Percentiles rank a stretch among this genome's conserved stretches.
Evolutionary conservation across 352 stramenopile genomes (phyloP).

Genomic region (Phytophthora idaei): DNA sequence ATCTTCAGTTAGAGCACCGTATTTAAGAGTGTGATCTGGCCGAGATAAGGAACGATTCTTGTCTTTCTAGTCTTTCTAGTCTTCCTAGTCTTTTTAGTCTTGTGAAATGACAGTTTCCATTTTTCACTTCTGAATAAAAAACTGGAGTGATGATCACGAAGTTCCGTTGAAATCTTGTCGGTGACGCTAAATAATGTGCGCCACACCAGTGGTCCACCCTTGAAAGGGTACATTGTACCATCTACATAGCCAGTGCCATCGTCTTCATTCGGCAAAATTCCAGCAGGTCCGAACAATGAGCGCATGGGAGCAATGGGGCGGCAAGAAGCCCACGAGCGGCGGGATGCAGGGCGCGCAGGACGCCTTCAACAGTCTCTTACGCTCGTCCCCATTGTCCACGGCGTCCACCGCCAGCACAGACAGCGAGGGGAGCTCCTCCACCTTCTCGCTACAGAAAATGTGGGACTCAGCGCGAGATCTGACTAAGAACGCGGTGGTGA

Average conservation of each 20-base stretch:
- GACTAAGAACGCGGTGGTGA: constrained; percentile 47
- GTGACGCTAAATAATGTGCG: neutral
- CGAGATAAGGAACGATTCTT: constrained; percentile 26
- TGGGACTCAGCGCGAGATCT: constrained; percentile 69
- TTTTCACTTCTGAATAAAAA: neutral
- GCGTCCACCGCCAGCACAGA: constrained; percentile 42
- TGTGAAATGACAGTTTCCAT: neutral
- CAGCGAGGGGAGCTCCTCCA: constrained; percentile 15
- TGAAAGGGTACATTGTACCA: constrained; percentile 12
- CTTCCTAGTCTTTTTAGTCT: no score
- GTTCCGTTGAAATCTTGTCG: neutral
- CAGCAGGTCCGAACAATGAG: constrained; percentile 32
- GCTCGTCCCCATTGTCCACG: constrained; percentile 53
- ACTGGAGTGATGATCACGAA: constrained; percentile 10
- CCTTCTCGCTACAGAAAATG: constrained; percentile 60
- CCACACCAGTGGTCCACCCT: constrained; percentile 14
- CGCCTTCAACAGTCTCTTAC: constrained; percentile 57
- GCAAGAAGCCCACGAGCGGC: constrained; percentile 53
- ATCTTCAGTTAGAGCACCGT: constrained; percentile 23
- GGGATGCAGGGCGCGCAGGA: constrained; percentile 46
- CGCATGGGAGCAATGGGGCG: constrained; percentile 77
- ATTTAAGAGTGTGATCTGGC: constrained; percentile 29
- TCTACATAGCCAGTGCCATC: constrained; percentile 3
- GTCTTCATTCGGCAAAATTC: constrained; percentile 12
- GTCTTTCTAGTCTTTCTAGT: constrained; percentile 4